phyloP scores from a whole-genome alignment of 2,329 filamentous ascomycete species.

The Zarea fungicola region DNA sequence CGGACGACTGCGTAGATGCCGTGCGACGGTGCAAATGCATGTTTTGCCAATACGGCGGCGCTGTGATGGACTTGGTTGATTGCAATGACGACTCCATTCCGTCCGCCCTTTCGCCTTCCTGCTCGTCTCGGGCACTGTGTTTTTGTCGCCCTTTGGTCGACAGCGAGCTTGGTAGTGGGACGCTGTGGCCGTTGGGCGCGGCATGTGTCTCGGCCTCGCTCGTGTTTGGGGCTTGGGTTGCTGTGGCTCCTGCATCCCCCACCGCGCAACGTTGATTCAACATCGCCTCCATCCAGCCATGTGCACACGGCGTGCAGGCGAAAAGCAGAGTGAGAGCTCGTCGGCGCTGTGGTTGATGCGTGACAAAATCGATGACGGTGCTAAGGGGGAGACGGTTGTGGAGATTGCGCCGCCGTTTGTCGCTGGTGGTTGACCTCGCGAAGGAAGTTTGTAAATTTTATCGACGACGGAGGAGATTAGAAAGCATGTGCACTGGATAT shows the following conservation, averaged over 20 bases:
- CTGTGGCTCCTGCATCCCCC: neutral
- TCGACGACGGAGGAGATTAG: too few species aligned
- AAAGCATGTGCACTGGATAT: too few species aligned
- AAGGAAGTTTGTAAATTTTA: too few species aligned
- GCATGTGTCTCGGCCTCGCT: neutral
- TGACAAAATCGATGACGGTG: too few species aligned
- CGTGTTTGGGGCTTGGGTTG: neutral
- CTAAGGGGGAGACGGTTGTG: too few species aligned
- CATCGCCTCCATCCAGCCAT: constrained; percentile 1
- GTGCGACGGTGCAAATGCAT: constrained; percentile 30
- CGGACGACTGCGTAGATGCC: constrained; percentile 40
- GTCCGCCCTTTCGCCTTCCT: constrained; percentile 5
- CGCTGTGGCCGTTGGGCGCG: neutral
- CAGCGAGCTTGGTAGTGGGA: neutral
- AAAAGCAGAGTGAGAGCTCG: neutral
- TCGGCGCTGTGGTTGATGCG: too few species aligned
- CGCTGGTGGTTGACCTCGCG: too few species aligned
- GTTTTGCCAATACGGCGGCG: constrained; percentile 42
- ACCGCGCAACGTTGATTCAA: neutral
- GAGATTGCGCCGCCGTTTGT: too few species aligned
- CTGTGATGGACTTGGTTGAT: constrained; percentile 27
- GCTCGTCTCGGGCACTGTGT: neutral
- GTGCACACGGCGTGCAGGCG: neutral
- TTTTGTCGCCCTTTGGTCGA: neutral
- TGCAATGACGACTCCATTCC: constrained; percentile 21